Percentiles rank a stretch among this genome's conserved stretches.
Evolutionary conservation across 169 alveolate species (phyloP).

Genomic region (Plasmodium vivax): DNA sequence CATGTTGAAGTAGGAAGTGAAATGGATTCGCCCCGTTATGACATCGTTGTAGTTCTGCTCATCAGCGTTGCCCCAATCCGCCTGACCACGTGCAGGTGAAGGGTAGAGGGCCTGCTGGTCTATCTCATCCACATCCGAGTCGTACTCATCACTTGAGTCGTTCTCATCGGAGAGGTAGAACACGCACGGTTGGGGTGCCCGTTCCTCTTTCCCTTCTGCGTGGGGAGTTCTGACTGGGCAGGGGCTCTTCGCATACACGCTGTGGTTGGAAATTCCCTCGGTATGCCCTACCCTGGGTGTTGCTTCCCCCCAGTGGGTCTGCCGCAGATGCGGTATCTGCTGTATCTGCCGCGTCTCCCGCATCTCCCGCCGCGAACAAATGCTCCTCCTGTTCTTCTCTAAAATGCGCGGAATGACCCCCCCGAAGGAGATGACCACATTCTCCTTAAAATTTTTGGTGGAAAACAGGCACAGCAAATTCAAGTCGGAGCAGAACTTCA

Average conservation of each 20-base stretch:
- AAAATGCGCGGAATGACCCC: constrained; percentile 30
- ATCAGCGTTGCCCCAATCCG: neutral
- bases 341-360: too few species aligned
- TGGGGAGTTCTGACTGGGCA: neutral
- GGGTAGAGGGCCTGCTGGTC: neutral
- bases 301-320: neutral
- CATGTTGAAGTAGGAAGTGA: constrained; percentile 46
- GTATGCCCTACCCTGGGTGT: neutral
- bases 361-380: neutral
- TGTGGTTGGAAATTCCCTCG: neutral
- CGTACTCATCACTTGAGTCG: constrained; percentile 51
- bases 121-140: constrained; percentile 20
- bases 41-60: neutral
- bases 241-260: neutral
- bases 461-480: constrained; percentile 56
- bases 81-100: neutral
- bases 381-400: constrained; percentile 27
- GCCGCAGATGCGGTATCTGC: too few species aligned
- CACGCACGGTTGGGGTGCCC: neutral
- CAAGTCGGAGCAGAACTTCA: constrained; percentile 64
- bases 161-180: constrained; percentile 51
- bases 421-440: constrained; percentile 55
- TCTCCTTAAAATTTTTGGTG: constrained; percentile 61
- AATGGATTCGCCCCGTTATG: constrained; percentile 48
- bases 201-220: neutral